Conservation (phyloP, 2,329 filamentous ascomycete genomes). For the Exserohilum rostratum region DNA sequence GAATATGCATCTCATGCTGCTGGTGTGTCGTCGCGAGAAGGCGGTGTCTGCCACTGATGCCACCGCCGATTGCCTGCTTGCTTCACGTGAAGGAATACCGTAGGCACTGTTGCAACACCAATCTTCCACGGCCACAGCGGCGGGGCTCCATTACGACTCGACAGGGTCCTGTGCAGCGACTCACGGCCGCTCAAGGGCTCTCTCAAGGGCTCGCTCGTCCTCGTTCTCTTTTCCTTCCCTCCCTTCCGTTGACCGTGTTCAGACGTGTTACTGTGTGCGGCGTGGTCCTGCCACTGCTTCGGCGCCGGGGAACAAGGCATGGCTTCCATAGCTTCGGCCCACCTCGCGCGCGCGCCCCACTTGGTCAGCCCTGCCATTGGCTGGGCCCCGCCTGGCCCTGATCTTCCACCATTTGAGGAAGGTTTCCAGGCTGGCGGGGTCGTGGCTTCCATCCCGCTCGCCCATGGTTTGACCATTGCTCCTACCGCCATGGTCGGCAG, state of each 20-base stretch:
- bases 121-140: conserved; percentile 44
- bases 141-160: conserved; percentile 32
- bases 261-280: conserved; percentile 26
- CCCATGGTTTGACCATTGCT: conserved; percentile 24
- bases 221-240: not conserved
- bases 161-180: conserved; percentile 34
- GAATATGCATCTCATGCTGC: not conserved
- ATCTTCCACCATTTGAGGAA: conserved; percentile 41
- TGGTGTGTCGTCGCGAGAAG: too few relatives aligned
- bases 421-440: conserved; percentile 36
- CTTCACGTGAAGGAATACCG: conserved; percentile 18
- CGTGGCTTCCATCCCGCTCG: conserved; percentile 26
- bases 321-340: conserved; percentile 46
- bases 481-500: too few relatives aligned
- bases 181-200: conserved; percentile 20
- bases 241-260: conserved; percentile 29
- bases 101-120: too few relatives aligned
- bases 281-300: conserved; percentile 37
- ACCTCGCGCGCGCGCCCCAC: conserved; percentile 36
- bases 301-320: conserved; percentile 47
- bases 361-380: conserved; percentile 46
- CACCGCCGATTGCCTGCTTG: too few relatives aligned
- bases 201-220: too few relatives aligned
- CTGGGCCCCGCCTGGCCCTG: conserved; percentile 40
- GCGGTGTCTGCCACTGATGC: too few relatives aligned